These are phyloP conservation scores for Dunaliella sp. DNA, from an alignment of 139 green algal species.

Conservation along the genomic window DNA sequence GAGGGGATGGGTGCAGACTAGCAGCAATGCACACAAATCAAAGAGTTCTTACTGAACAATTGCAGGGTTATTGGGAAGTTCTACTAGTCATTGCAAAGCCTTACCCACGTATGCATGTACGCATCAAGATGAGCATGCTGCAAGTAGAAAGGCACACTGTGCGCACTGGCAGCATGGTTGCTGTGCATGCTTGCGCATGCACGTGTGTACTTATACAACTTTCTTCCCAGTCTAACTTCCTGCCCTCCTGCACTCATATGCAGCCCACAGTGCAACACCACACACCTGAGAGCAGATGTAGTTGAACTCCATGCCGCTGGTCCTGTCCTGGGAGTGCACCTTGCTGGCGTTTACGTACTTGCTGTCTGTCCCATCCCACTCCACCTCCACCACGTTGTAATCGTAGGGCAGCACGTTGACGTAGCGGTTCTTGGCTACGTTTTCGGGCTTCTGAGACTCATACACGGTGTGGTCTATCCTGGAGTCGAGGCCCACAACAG, in stretches of 20 bases:
- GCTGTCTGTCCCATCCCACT: constrained; percentile 22
- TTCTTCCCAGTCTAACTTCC: no score
- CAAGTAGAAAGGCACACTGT: no score
- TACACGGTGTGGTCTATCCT: constrained; percentile 14
- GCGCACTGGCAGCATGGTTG: no score
- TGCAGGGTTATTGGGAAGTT: no score
- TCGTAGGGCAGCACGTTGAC: constrained; percentile 65
- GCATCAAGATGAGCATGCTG: no score
- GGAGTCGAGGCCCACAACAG: constrained; percentile 19
- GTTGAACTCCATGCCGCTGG: neutral
- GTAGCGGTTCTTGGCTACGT: constrained; percentile 46
- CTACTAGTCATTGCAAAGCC: no score
- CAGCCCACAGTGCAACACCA: neutral
- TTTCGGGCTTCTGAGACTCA: constrained; percentile 9
- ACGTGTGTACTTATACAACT: no score
- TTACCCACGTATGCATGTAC: no score
- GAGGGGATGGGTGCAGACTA: no score
- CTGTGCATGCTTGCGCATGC: no score
- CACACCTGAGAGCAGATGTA: constrained; percentile 3
- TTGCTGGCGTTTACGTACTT: constrained; percentile 46
- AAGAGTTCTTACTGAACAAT: no score
- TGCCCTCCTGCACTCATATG: neutral
- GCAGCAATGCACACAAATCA: no score
- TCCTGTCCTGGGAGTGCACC: constrained; percentile 12
- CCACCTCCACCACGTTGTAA: constrained; percentile 54